Conservation (phyloP, 352 stramenopile genomes). For the Thalassiosira sp. region DNA sequence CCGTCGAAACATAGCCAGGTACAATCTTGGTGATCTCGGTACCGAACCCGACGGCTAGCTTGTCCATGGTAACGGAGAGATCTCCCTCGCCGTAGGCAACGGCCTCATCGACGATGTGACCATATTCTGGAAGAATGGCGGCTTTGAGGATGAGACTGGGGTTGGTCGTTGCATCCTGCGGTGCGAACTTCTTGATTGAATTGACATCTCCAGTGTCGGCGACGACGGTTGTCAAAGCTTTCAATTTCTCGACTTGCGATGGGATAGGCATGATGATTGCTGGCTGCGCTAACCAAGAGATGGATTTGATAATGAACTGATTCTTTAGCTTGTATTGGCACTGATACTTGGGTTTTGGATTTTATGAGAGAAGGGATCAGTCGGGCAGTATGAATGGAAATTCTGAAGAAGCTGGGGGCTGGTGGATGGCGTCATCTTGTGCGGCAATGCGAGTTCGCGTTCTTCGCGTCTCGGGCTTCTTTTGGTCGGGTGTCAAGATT, state of each 20-base stretch:
- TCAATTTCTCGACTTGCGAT: slow-evolving; percentile 90
- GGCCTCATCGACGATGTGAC: slow-evolving; percentile 93
- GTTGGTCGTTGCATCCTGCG: slow-evolving; percentile 98
- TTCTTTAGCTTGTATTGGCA: not conserved
- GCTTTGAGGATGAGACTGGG: slow-evolving; percentile 98
- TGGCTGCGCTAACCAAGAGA: too few relatives aligned
- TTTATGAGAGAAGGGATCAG: not conserved
- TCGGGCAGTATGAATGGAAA: not conserved
- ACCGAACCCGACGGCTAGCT: slow-evolving; percentile 98
- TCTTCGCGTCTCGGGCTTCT: too few relatives aligned
- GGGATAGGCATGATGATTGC: slow-evolving; percentile 1
- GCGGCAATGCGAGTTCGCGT: not conserved
- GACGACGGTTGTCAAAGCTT: slow-evolving; percentile 96
- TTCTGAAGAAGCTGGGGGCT: not conserved
- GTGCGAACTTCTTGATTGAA: slow-evolving; percentile 85
- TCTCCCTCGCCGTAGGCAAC: slow-evolving; percentile 85
- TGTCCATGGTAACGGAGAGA: slow-evolving; percentile 86
- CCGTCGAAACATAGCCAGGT: slow-evolving; percentile 98
- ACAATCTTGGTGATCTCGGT: slow-evolving; percentile 99
- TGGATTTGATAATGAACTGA: slow-evolving; percentile 1
- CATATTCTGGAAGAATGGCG: slow-evolving; percentile 94
- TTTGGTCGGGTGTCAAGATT: too few relatives aligned
- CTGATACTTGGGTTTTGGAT: too few relatives aligned
- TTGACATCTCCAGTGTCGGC: slow-evolving; percentile 96
- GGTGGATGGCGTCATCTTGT: not conserved